phyloP scores from a whole-genome alignment of 495 filamentous ascomycete species.

The Daldinia decipiens region DNA sequence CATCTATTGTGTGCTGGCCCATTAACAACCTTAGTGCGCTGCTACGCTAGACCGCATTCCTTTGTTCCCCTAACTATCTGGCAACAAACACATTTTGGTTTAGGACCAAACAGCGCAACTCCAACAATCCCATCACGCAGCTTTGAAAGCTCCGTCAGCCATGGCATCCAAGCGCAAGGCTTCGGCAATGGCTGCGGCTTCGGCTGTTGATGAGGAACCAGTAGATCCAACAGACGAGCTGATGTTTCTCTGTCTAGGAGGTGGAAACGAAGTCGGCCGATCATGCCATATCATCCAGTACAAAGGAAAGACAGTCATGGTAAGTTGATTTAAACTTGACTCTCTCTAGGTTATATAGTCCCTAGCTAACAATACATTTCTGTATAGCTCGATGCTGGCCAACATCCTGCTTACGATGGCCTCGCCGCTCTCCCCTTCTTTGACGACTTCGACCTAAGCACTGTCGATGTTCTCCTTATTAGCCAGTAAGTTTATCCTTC shows the following conservation, averaged over 20 bases:
- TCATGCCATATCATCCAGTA: slow-evolving; percentile 99
- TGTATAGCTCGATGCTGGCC: slow-evolving; percentile 88
- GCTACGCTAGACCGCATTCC: slow-evolving; percentile 3
- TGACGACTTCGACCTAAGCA: slow-evolving; percentile 97
- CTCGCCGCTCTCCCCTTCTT: slow-evolving; percentile 95
- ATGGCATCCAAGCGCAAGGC: slow-evolving; percentile 85
- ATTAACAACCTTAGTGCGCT: background rate
- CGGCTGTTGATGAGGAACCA: slow-evolving; percentile 67
- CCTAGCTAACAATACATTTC: slow-evolving; percentile 13
- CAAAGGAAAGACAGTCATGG: slow-evolving; percentile 99
- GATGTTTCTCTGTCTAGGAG: slow-evolving; percentile 90
- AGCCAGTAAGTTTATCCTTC: slow-evolving; percentile 82
- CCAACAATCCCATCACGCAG: background rate
- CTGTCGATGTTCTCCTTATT: slow-evolving; percentile 94
- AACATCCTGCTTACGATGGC: slow-evolving; percentile 97
- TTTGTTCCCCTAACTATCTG: background rate
- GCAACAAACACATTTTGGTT: background rate
- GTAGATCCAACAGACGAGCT: slow-evolving; percentile 86
- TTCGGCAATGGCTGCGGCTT: slow-evolving; percentile 67
- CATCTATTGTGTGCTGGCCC: slow-evolving; percentile 3
- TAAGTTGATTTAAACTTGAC: slow-evolving; percentile 55
- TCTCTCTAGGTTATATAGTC: background rate
- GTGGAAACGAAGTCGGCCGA: slow-evolving; percentile 95
- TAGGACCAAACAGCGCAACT: background rate
- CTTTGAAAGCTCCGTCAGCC: slow-evolving; percentile 11